Conservation (phyloP, 805 yeast species). For the Nakazawaea peltata region DNA sequence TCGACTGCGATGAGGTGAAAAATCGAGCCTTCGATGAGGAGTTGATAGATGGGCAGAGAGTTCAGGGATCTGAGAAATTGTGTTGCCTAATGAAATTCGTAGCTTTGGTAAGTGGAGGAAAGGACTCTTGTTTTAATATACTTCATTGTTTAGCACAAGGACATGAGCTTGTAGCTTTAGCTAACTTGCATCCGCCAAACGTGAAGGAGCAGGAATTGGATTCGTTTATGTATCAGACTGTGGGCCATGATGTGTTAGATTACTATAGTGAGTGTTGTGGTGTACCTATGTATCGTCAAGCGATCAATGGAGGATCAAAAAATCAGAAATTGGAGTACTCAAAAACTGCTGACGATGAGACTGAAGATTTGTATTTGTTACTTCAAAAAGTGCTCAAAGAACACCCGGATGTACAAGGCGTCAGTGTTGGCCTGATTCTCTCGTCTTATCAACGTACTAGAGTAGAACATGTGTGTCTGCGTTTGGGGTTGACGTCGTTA, state of each 20-base stretch:
- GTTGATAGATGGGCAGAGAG: too few relatives aligned
- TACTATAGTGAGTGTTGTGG: constrained; percentile 63
- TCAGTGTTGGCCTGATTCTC: constrained; percentile 91
- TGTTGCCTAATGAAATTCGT: constrained; percentile 75
- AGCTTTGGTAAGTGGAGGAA: constrained; percentile 92
- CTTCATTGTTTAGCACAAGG: constrained; percentile 80
- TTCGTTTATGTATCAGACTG: constrained; percentile 96
- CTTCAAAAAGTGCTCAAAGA: constrained; percentile 35
- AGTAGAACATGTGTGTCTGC: constrained; percentile 82
- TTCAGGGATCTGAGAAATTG: too few relatives aligned
- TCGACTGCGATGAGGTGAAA: too few relatives aligned
- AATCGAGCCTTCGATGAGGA: too few relatives aligned
- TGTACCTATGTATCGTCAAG: constrained; percentile 69
- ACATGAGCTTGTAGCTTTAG: constrained; percentile 80
- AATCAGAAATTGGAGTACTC: constrained; percentile 64
- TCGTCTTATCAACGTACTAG: constrained; percentile 94
- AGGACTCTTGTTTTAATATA: constrained; percentile 88
- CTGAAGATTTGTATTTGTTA: constrained; percentile 67
- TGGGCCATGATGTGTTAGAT: constrained; percentile 76
- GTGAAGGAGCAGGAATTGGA: constrained; percentile 61
- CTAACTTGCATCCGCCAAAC: constrained; percentile 63
- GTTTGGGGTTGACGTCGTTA: constrained; percentile 61
- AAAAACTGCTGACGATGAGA: constrained; percentile 69
- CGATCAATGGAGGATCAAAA: constrained; percentile 54
- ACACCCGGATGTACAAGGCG: constrained; percentile 75